phyloP scores from a whole-genome alignment of 768 basidiomycete species.

The Suillus ampliporus region DNA sequence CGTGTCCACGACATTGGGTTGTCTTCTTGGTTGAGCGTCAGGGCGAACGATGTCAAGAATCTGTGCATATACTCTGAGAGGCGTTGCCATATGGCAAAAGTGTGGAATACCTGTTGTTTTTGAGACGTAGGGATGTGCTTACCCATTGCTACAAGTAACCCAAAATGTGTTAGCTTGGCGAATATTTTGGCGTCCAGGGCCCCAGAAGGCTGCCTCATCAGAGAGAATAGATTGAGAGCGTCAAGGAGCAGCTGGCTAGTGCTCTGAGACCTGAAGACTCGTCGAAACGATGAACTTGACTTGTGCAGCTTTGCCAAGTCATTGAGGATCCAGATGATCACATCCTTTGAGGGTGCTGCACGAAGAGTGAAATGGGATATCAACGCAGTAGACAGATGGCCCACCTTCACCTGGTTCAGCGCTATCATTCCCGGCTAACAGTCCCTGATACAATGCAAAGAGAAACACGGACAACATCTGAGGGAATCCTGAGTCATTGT shows the following conservation, averaged over 20 bases:
- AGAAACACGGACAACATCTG: constrained; percentile 7
- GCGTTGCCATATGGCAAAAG: neutral
- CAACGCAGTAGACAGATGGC: neutral
- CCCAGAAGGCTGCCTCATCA: constrained; percentile 1
- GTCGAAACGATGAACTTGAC: constrained; percentile 67
- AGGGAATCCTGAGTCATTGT: neutral
- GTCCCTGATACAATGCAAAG: constrained; percentile 5
- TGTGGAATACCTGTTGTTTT: constrained; percentile 69
- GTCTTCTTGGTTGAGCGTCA: constrained; percentile 15
- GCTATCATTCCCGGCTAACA: neutral
- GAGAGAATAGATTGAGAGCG: constrained; percentile 57
- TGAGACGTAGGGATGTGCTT: constrained; percentile 64
- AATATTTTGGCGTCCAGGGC: constrained; percentile 40
- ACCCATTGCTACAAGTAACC: constrained; percentile 68
- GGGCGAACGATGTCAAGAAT: constrained; percentile 64
- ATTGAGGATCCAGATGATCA: constrained; percentile 52
- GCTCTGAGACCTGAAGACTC: constrained; percentile 74
- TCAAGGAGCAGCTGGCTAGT: constrained; percentile 71
- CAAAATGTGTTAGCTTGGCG: constrained; percentile 76
- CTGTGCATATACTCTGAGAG: constrained; percentile 33
- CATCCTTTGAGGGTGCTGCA: constrained; percentile 29
- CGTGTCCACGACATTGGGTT: neutral
- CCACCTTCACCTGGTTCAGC: neutral
- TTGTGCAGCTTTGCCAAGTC: constrained; percentile 73
- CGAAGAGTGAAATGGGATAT: neutral